These are phyloP conservation scores for Chlorella sp. DNA, from an alignment of 139 green algal species.

Conservation along the genomic window DNA sequence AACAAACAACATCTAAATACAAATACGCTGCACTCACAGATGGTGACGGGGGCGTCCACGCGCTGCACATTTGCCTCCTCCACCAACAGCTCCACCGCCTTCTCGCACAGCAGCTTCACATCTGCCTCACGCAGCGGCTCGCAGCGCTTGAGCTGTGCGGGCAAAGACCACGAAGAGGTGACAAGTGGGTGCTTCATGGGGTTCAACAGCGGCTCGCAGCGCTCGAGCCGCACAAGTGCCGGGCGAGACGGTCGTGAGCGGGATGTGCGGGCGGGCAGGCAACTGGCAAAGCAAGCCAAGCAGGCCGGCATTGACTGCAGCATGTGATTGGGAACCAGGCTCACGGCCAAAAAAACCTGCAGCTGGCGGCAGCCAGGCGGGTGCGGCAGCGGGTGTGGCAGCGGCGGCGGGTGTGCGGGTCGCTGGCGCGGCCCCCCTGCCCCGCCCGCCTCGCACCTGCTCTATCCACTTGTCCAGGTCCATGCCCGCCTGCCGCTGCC, in stretches of 20 bases:
- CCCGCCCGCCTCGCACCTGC: not conserved
- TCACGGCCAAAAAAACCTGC: no score
- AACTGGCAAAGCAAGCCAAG: no score
- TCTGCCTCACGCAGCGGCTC: slow-evolving; percentile 94
- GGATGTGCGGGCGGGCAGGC: not conserved
- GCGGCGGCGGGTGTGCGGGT: not conserved
- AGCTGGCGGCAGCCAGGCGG: no score
- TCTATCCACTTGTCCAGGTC: slow-evolving; percentile 94
- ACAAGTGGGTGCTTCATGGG: no score
- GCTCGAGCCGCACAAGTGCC: not conserved
- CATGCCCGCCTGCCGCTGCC: not conserved
- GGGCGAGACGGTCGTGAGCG: no score
- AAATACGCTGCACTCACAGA: slow-evolving; percentile 78
- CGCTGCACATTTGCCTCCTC: slow-evolving; percentile 99
- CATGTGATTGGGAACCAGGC: no score
- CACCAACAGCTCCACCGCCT: slow-evolving; percentile 94
- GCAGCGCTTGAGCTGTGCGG: slow-evolving; percentile 87
- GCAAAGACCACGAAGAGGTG: no score
- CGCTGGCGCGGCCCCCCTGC: not conserved
- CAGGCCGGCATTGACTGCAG: no score
- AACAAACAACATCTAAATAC: no score
- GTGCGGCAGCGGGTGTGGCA: no score
- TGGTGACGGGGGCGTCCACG: slow-evolving; percentile 96
- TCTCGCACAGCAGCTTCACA: slow-evolving; percentile 95
- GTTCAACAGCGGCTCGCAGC: not conserved